phyloP scores from a whole-genome alignment of 306 rosid species.

The Sphenostylis stenocarpa region DNA sequence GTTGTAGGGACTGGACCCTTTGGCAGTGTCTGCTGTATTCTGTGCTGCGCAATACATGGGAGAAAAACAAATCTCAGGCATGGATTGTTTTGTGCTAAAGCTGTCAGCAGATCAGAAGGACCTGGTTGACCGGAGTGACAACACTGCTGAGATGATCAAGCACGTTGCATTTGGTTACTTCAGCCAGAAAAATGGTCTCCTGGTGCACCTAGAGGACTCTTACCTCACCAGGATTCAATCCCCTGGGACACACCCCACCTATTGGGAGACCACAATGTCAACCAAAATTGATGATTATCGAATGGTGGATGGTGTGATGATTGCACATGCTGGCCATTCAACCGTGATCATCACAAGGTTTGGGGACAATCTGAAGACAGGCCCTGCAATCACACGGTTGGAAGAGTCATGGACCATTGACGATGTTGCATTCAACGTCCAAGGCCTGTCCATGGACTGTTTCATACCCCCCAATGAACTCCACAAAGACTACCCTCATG shows the following conservation, averaged over 20 bases:
- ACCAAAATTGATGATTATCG: conserved; percentile 70
- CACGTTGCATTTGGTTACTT: conserved; percentile 76
- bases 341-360: conserved; percentile 60
- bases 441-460: conserved; percentile 73
- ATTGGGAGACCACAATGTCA: conserved; percentile 87
- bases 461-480: conserved; percentile 78
- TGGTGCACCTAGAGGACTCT: conserved; percentile 72
- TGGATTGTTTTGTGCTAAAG: conserved; percentile 72
- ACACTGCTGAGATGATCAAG: conserved; percentile 89
- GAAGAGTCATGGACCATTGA: conserved; percentile 82
- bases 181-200: conserved; percentile 71
- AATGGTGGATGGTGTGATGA: conserved; percentile 66
- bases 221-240: conserved; percentile 80
- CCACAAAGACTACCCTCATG: conserved; percentile 39
- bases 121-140: conserved; percentile 69
- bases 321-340: conserved; percentile 67
- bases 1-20: conserved; percentile 78
- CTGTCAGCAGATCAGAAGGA: conserved; percentile 69
- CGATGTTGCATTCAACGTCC: conserved; percentile 78
- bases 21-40: conserved; percentile 72
- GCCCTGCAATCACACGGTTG: conserved; percentile 64
- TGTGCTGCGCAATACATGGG: conserved; percentile 69
- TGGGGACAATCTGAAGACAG: conserved; percentile 60
- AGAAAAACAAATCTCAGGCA: conserved; percentile 58
- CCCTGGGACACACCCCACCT: conserved; percentile 72